Evolutionary conservation across 495 filamentous ascomycete genomes (phyloP).

Genomic region (Aspergillus panamensis): DNA sequence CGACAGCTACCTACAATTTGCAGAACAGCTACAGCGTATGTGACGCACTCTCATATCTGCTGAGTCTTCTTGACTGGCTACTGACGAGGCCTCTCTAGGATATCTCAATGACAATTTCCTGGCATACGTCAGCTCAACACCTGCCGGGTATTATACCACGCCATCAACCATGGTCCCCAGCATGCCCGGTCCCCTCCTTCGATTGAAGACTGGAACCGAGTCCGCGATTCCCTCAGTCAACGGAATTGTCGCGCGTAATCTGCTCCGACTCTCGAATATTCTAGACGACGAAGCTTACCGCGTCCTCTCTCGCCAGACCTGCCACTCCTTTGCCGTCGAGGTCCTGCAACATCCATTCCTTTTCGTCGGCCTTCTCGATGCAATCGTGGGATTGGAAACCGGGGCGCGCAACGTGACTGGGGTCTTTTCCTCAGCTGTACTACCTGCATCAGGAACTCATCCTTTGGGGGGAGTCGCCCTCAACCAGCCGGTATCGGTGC

Average conservation of each 20-base stretch:
- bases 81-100: constrained; percentile 41
- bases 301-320: constrained; percentile 65
- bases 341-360: constrained; percentile 89
- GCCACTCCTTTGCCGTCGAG: constrained; percentile 82
- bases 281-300: constrained; percentile 65
- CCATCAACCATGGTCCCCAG: constrained; percentile 58
- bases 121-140: constrained; percentile 43
- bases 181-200: constrained; percentile 72
- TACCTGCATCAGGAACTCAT: constrained; percentile 6
- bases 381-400: constrained; percentile 68
- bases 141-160: constrained; percentile 86
- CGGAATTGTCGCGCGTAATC: constrained; percentile 75
- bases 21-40: constrained; percentile 75
- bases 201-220: constrained; percentile 92
- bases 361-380: constrained; percentile 73
- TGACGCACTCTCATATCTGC: constrained; percentile 1
- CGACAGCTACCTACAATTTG: constrained; percentile 74
- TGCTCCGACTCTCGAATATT: constrained; percentile 71
- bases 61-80: background rate
- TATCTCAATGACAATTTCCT: constrained; percentile 68
- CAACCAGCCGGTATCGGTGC: constrained; percentile 30
- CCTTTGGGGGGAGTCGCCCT: constrained; percentile 24
- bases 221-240: constrained; percentile 86
- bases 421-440: constrained; percentile 34
- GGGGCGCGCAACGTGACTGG: constrained; percentile 45